Evolutionary conservation across 148 eudicot genomes (phyloP), one percentile per base, ranked within the genome.

Genomic region (Chenopodium suecicum): DNA sequence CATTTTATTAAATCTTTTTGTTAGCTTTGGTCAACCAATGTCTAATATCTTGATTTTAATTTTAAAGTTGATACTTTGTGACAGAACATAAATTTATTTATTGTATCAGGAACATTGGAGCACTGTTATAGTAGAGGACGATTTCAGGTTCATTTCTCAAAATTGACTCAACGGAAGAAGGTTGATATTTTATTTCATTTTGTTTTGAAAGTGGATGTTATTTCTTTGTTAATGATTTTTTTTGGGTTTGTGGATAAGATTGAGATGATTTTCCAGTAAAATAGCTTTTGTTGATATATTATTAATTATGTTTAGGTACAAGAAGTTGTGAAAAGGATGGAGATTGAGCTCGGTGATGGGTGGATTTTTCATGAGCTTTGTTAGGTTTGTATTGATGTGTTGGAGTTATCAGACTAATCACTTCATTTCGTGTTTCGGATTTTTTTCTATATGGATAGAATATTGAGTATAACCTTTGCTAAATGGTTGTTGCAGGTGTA

Each of bases 341-440:
- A 95, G 88, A 88, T 87, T 85, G 95, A 95, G 67, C 97, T 95
- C 44, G 97, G 98, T 52, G 99, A 92, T 66, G 99, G 91, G 72
- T 95, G 99, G 97, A 89, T 95, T 78, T 90, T 84, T 73, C 87
- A 86, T 72, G 85, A 92, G 82, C 81, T 79, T 9, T 89, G 92
- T 78, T 88, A 95, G 98, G 98, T 95, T 44, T 37, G 83, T 46
- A 10, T 31, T 72, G 54, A 72, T 32, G 17, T 14, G 3, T 22
- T 46, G 13, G 13, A 50, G 54, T 50, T 50, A 50, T 50, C 7
- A 37, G 7, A 37, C 44, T 0, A 6, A 37, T 37, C 4, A 80
- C 16, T 17, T 6, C 13, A 46, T 60, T 46, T 75, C 2, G 10
- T 29, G 37, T 8, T 37, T 3, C 62, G 62, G 16, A 22, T 58